Percentiles rank a stretch among this genome's conserved stretches.
Conservation (phyloP, 306 rosid genomes). For the Sicyos edulis region DNA sequence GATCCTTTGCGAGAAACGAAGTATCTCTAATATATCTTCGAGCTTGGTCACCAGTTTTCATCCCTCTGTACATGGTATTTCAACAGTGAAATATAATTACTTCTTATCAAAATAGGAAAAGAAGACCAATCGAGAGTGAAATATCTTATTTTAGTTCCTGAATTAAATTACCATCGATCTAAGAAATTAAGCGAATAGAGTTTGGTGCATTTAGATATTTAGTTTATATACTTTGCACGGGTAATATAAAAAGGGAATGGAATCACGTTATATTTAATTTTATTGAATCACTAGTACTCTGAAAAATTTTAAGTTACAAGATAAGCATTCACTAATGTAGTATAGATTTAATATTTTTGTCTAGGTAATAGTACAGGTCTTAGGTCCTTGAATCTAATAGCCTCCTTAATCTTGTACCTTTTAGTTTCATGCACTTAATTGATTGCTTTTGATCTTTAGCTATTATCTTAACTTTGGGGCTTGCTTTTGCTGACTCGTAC, state of each 20-base stretch:
- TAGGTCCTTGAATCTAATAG: constrained; percentile 4
- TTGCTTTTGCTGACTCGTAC: constrained; percentile 16
- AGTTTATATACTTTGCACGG: not conserved
- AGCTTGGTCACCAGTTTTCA: no score
- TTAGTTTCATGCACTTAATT: constrained; percentile 5
- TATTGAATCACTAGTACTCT: not conserved
- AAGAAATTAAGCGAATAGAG: not conserved
- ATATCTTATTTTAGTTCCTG: not conserved
- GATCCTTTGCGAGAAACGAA: no score
- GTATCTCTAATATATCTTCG: no score
- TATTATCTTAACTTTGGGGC: not conserved
- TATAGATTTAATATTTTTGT: not conserved
- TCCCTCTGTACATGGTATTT: no score
- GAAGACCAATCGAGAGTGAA: not conserved
- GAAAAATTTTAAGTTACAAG: not conserved
- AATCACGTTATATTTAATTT: not conserved
- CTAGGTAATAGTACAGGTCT: not conserved
- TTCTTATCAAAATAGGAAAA: not conserved
- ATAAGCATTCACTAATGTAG: not conserved
- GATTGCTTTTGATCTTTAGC: constrained; percentile 8
- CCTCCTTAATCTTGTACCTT: not conserved
- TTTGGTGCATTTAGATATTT: not conserved
- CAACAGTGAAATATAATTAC: no score
- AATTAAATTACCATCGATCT: not conserved
- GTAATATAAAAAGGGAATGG: not conserved